Conservation (phyloP, 2,329 filamentous ascomycete species). For the Conoideocrella luteorostrata region DNA sequence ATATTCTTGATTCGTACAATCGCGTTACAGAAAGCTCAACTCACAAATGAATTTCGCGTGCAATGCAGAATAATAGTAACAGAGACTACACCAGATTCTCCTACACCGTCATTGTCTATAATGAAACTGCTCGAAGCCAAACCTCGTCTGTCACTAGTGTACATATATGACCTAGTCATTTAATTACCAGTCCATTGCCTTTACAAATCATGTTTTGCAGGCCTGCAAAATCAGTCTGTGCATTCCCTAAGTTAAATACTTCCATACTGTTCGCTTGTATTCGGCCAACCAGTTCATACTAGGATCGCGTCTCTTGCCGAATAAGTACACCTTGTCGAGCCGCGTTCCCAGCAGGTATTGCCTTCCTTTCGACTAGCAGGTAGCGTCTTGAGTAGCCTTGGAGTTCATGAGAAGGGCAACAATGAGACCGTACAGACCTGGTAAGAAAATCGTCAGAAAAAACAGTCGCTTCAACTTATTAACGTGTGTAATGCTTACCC, state of each 20-base stretch:
- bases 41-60: slow-evolving; percentile 6
- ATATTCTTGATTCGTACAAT: no score
- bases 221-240: slow-evolving; percentile 7
- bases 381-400: slow-evolving; percentile 62
- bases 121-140: slow-evolving; percentile 35
- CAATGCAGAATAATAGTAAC: slow-evolving; percentile 23
- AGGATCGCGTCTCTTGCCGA: slow-evolving; percentile 18
- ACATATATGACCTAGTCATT: slow-evolving; percentile 33
- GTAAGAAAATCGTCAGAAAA: slow-evolving; percentile 16
- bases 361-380: slow-evolving; percentile 47
- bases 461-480: not conserved
- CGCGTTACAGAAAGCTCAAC: no score
- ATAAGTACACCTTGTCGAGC: slow-evolving; percentile 31
- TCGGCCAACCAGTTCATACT: slow-evolving; percentile 16
- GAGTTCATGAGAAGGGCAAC: slow-evolving; percentile 99
- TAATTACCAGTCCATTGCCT: slow-evolving; percentile 5
- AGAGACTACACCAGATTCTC: slow-evolving; percentile 36
- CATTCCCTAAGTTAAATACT: slow-evolving; percentile 11
- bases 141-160: slow-evolving; percentile 44
- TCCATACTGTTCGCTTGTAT: slow-evolving; percentile 17
- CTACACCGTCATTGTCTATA: slow-evolving; percentile 39
- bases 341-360: slow-evolving; percentile 14
- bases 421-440: slow-evolving; percentile 97
- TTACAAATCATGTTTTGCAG: slow-evolving; percentile 5
- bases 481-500: slow-evolving; percentile 52